Evolutionary conservation across 169 alveolate species (phyloP), one percentile per base, ranked within the genome.

Genomic region (Plasmodium cynomolgi): DNA sequence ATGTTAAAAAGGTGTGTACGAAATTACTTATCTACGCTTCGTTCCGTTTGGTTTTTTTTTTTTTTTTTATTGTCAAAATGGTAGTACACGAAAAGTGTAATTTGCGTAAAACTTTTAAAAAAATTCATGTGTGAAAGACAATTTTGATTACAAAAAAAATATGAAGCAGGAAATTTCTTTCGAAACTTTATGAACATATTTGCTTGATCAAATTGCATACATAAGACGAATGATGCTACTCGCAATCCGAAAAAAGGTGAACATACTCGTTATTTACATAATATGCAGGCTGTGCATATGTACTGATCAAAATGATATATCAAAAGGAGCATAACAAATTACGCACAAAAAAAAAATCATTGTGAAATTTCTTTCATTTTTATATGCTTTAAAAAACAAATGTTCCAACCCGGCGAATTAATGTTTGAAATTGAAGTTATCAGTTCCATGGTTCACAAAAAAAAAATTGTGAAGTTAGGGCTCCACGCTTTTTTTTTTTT

Each of bases 341-440:
- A 68, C 37, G 31, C 77, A 68, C 41, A 20, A 68, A 20, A 68
- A 68, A 68, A 68, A 26, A 68, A 8, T 68, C 41, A 68, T 68
- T 20, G n/a, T 68, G 37, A 68, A 68, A 68, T 68, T 68, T 62
- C 34, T 62, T 62, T 26, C 37, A 68, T 68, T 68, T 68, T 68
- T 68, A 68, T 29, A 68, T 29, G n/a, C 39, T 68, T 68, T 68
- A 68, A 68, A 68, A 68, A 68, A 68, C 77, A 68, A 68, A 68
- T 68, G 77, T 68, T 68, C 77, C 77, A 68, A 68, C 77, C n/a
- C 37, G 77, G 37, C 37, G n/a, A 68, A 29, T 68, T 68, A 68
- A 23, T 62, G 31, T 68, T 68, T 68, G 77, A 68, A 68, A 68
- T 68, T 68, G 41, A 68, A 68, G 17, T 29, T 68, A 68, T 68